Conservation (phyloP, 176 grass and related monocot genomes). For the Aegilops tauschii region DNA sequence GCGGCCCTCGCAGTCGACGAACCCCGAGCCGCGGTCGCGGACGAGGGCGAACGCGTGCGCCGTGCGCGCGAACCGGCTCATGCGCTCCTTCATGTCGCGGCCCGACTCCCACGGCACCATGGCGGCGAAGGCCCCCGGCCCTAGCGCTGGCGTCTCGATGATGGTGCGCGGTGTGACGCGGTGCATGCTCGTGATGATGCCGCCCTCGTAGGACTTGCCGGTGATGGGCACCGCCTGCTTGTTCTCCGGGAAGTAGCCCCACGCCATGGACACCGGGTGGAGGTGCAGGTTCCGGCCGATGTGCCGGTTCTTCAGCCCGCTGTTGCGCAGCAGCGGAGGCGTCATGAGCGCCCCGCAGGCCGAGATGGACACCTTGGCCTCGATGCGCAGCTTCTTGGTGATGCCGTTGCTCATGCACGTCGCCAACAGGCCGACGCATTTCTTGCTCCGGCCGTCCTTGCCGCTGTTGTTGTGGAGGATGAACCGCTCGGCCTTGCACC, state of each 20-base stretch:
- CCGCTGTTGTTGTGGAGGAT: constrained; percentile 24
- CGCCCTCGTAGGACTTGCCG: constrained; percentile 62
- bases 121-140: constrained; percentile 51
- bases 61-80: constrained; percentile 60
- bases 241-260: constrained; percentile 86
- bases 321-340: constrained; percentile 58
- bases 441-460: constrained; percentile 32
- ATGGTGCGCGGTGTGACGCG: constrained; percentile 57
- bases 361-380: constrained; percentile 67
- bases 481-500: constrained; percentile 71
- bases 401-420: constrained; percentile 34
- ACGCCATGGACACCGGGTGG: constrained; percentile 70
- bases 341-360: constrained; percentile 70
- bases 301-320: constrained; percentile 73
- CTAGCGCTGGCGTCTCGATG: constrained; percentile 66
- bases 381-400: constrained; percentile 56
- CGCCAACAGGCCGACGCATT: constrained; percentile 59
- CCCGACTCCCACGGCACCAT: constrained; percentile 71
- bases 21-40: constrained; percentile 58
- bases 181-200: constrained; percentile 89
- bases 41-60: constrained; percentile 69
- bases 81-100: constrained; percentile 70
- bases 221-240: constrained; percentile 22
- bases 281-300: constrained; percentile 91
- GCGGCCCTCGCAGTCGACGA: constrained; percentile 45